Evolutionary conservation across 768 basidiomycete genomes (phyloP), one percentile per base, ranked within the genome.

Genomic region (Hypsizygus marmoreus): DNA sequence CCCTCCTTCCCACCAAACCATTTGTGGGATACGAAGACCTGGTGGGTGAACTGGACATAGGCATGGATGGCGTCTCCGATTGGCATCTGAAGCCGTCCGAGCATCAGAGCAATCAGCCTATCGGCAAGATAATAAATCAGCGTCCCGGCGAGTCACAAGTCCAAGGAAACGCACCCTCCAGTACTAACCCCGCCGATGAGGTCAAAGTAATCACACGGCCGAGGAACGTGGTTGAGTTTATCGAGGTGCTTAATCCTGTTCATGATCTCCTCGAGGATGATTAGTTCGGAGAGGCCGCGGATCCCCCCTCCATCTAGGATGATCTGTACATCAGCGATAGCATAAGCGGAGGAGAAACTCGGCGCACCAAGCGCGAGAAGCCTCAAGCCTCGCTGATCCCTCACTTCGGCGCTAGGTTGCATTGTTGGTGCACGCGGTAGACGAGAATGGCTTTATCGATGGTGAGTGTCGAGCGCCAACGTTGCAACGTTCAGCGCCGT

Each of bases 171-270:
- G 24, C 12, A 57, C 56, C 58, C 57, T 1, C 58, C 55, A 8
- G 58, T 59, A 14, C 53, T 43, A 0, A 51, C 55, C 19, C 58
- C 53, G 5, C 58, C 50, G 7, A 60, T 54, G 9, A 55, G 31
- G 30, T 60, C 51, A 25, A 60, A 55, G 17, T 49, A 49, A 10
- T 59, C 53, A 25, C 53, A 59, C 0, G 58, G 58, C 3, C 11
- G 23, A 3, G 55, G 56, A 1, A 29, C 28, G 5, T 23, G 19
- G 11, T n/a, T 1, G 17, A 49, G 17, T 2, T 31, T n/a, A 17
- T 51, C 23, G 7, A 36, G 30, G 2, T 1, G 2, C 14, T 41
- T 12, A 13, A 58, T 49, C n/a, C 45, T 42, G 8, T 53, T 19
- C 58, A 57, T 56, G 38, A 59, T 38, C 5, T 32, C n/a, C 8